Conservation (phyloP, 495 filamentous ascomycete genomes). For the Penicillium simplicissimum region DNA sequence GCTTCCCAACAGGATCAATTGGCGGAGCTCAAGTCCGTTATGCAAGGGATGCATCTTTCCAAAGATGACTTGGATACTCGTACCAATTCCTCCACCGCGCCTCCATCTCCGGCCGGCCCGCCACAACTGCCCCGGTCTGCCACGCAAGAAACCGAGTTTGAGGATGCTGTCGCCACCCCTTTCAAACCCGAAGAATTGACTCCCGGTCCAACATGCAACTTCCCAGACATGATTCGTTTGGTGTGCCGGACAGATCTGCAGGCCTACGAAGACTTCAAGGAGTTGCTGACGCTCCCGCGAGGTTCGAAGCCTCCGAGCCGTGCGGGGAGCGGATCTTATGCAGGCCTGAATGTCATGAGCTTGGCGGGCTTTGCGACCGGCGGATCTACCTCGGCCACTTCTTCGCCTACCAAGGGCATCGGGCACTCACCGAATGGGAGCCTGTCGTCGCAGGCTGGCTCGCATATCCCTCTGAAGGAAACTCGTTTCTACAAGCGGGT, state of each 20-base stretch:
- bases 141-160: slow-evolving; percentile 26
- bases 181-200: slow-evolving; percentile 55
- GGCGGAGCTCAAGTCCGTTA: slow-evolving; percentile 82
- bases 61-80: slow-evolving; percentile 65
- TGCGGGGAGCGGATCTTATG: slow-evolving; percentile 68
- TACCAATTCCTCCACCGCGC: slow-evolving; percentile 60
- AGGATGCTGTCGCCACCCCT: slow-evolving; percentile 14
- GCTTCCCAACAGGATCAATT: slow-evolving; percentile 92
- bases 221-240: slow-evolving; percentile 77
- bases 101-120: slow-evolving; percentile 60
- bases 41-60: slow-evolving; percentile 81
- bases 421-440: slow-evolving; percentile 43
- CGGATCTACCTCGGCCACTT: slow-evolving; percentile 47
- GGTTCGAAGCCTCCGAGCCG: slow-evolving; percentile 59
- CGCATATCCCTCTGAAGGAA: slow-evolving; percentile 69
- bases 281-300: slow-evolving; percentile 69
- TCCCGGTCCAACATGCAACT: slow-evolving; percentile 81
- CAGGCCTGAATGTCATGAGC: slow-evolving; percentile 60
- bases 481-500: slow-evolving; percentile 91
- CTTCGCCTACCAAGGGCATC: slow-evolving; percentile 44
- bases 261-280: slow-evolving; percentile 81
- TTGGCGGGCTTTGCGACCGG: slow-evolving; percentile 53
- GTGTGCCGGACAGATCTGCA: slow-evolving; percentile 79
- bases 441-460: slow-evolving; percentile 37
- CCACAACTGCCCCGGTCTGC: slow-evolving; percentile 21